Conservation (phyloP, 441 rosid species). For the Croton setiger region DNA sequence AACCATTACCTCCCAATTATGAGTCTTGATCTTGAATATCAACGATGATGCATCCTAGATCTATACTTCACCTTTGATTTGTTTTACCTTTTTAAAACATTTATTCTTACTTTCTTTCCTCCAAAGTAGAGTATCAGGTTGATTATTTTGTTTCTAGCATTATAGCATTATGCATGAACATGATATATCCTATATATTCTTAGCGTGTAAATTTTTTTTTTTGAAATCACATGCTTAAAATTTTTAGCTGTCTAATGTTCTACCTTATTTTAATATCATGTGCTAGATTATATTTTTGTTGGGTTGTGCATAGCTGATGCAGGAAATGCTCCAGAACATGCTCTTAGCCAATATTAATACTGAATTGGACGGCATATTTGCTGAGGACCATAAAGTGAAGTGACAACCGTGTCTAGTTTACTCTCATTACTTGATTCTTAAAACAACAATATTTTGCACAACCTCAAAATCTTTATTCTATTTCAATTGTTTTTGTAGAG, state of each 20-base stretch:
- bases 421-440: not conserved
- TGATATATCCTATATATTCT: not conserved
- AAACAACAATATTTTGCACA: not conserved
- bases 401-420: not conserved
- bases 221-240: not conserved
- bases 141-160: not conserved
- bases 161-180: too few relatives aligned
- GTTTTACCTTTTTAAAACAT: not conserved
- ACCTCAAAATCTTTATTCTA: not conserved
- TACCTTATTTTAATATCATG: not conserved
- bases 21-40: not conserved
- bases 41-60: not conserved
- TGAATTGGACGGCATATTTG: not conserved
- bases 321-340: not conserved
- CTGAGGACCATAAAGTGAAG: not conserved
- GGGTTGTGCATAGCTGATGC: not conserved
- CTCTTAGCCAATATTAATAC: not conserved
- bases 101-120: not conserved
- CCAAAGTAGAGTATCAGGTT: not conserved
- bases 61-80: not conserved
- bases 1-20: not conserved
- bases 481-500: not conserved
- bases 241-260: not conserved
- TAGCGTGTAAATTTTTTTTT: not conserved
- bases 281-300: not conserved